These are phyloP conservation scores for Salvia splendens DNA, from an alignment of 257 asterid species.

Conservation along the genomic window DNA sequence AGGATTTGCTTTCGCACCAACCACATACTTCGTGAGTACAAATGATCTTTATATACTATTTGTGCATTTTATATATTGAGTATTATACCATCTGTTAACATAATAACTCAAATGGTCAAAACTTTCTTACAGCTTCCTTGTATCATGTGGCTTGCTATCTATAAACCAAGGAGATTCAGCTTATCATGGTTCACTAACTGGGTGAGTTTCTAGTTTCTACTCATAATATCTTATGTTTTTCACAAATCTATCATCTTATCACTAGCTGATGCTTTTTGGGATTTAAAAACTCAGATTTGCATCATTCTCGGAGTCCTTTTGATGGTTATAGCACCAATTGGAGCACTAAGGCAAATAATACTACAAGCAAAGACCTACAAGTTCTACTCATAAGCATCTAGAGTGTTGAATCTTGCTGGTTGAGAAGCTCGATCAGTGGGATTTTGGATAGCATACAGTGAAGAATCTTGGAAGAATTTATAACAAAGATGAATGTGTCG, in stretches of 20 bases:
- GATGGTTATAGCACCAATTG: constrained; percentile 55
- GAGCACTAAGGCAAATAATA: constrained; percentile 53
- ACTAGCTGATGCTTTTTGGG: constrained; percentile 17
- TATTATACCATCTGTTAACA: background rate
- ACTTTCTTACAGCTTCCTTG: constrained; percentile 65
- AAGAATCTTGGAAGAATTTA: constrained; percentile 8
- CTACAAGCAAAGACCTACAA: constrained; percentile 39
- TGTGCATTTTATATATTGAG: background rate
- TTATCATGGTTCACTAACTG: constrained; percentile 71
- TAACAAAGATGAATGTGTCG: constrained; percentile 6
- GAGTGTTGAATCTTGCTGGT: background rate
- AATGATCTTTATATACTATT: background rate
- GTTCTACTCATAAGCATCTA: constrained; percentile 50
- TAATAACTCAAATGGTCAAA: background rate
- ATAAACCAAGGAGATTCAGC: constrained; percentile 63
- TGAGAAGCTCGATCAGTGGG: constrained; percentile 6
- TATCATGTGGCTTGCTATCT: constrained; percentile 75
- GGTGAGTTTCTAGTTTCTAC: constrained; percentile 44
- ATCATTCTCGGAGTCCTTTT: constrained; percentile 43
- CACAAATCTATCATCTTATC: background rate
- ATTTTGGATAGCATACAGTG: background rate
- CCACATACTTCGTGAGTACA: constrained; percentile 82
- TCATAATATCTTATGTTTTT: background rate
- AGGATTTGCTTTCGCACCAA: constrained; percentile 95
- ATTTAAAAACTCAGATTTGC: constrained; percentile 39